phyloP scores from a whole-genome alignment of 2,329 filamentous ascomycete genomes.

The Calonectria henricotiae region DNA sequence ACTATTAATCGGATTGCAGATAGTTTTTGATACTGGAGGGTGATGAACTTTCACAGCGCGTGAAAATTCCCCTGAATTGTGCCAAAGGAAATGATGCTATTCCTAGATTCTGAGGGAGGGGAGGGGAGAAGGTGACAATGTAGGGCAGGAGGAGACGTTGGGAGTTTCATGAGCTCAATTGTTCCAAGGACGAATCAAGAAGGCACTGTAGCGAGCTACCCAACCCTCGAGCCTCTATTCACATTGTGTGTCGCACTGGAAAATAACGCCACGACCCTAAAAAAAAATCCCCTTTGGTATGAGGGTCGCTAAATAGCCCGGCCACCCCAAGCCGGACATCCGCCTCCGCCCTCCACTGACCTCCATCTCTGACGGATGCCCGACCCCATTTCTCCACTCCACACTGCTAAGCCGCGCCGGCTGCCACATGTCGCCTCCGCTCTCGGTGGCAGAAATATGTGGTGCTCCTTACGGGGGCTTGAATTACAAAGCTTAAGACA shows the following conservation, averaged over 20 bases:
- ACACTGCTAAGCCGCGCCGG: not conserved
- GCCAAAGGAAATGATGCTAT: not conserved
- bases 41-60: not conserved
- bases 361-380: conserved; percentile 6
- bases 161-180: not conserved
- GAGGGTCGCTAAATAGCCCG: conserved; percentile 3
- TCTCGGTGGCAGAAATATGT: not conserved
- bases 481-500: conserved; percentile 8
- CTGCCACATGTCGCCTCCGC: conserved; percentile 22
- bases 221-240: not conserved
- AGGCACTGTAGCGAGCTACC: not conserved
- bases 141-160: no score
- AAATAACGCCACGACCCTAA: not conserved
- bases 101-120: not conserved
- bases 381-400: conserved; percentile 26
- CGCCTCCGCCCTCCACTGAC: conserved; percentile 40
- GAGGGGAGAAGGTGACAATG: not conserved
- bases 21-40: no score
- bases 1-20: no score
- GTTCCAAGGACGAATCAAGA: not conserved
- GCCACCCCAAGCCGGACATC: conserved; percentile 39
- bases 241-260: not conserved
- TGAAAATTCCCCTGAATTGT: not conserved
- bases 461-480: conserved; percentile 26
- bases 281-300: not conserved